Evolutionary conservation across 495 filamentous ascomycete genomes (phyloP), one percentile per base, ranked within the genome.

Genomic region (Penicillium lagena): DNA sequence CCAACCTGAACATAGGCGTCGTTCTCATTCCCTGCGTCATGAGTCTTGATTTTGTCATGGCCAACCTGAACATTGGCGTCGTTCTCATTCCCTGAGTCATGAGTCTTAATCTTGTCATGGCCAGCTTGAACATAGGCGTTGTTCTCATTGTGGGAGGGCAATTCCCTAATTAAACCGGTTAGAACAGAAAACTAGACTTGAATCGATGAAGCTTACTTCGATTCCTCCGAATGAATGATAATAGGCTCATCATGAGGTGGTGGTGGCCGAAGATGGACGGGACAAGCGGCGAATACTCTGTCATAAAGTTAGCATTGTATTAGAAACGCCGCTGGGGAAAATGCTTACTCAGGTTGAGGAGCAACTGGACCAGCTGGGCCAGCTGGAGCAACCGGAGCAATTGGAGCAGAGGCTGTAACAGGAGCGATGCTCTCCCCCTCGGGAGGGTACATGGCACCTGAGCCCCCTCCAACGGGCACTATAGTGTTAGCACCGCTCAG

Each of bases 401-500:
- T 4, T 4, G 22, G 22, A 22, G 22, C 22, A 4, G 22, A 4
- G 22, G 22, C 2, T 22, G 22, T 2, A 0, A 22, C 32, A 10
- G 32, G 32, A 12, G 32, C 32, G 7, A 7, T 3, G 10, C n/a
- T 34, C n/a, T 34, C 10, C 10, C n/a, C 31, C 1, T 10, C 10
- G 1, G 7, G 4, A 10, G 32, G 32, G 32, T 34, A 34, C 32
- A 34, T 7, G n/a, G 32, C 32, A 34, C 32, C n/a, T 10, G 32
- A 34, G n/a, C n/a, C 43, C 0, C 42, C 43, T 1, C 42, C 47
- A 6, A 37, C 7, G 0, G 39, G 13, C 12, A 56, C 42, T 17
- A 43, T 5, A 4, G 47, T 56, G 14, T 61, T 45, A 14, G 46
- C 45, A 9, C 55, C 58, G 7, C 36, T 33, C 15, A 56, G 11